Evolutionary conservation across 305 asterid genomes (phyloP).

Genomic region (Fraxinus velutina): DNA sequence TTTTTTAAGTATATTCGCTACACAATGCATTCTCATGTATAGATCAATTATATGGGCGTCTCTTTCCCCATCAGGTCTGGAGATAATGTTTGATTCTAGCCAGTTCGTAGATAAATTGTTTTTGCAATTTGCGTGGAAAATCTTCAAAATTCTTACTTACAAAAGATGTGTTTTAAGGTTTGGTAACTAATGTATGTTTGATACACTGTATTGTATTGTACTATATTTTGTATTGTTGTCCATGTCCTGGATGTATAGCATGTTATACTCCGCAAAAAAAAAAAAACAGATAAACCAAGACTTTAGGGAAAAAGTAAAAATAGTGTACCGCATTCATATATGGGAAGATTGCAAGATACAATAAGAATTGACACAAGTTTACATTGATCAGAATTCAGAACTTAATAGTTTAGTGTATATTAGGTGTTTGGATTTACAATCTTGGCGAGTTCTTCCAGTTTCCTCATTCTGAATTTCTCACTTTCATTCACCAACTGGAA

Average conservation of each 20-base stretch:
- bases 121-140: not conserved
- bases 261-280: not conserved
- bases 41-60: not conserved
- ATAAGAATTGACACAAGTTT: not conserved
- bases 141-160: not conserved
- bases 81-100: not conserved
- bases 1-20: not conserved
- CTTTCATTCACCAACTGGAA: constrained; percentile 74
- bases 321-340: constrained; percentile 15
- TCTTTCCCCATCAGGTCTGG: not conserved
- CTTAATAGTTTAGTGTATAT: constrained; percentile 9
- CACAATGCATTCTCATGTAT: not conserved
- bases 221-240: not conserved
- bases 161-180: not conserved
- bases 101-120: not conserved
- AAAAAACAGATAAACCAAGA: not conserved
- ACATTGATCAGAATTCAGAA: not conserved
- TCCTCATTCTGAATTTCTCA: constrained; percentile 71
- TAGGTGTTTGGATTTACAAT: constrained; percentile 37
- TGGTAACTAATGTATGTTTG: not conserved
- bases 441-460: constrained; percentile 83
- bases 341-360: not conserved
- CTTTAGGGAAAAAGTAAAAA: not conserved
- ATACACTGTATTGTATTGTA: not conserved
- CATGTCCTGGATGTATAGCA: not conserved